These are phyloP conservation scores for Vigna angularis DNA, from an alignment of 306 rosid species.

Conservation along the genomic window DNA sequence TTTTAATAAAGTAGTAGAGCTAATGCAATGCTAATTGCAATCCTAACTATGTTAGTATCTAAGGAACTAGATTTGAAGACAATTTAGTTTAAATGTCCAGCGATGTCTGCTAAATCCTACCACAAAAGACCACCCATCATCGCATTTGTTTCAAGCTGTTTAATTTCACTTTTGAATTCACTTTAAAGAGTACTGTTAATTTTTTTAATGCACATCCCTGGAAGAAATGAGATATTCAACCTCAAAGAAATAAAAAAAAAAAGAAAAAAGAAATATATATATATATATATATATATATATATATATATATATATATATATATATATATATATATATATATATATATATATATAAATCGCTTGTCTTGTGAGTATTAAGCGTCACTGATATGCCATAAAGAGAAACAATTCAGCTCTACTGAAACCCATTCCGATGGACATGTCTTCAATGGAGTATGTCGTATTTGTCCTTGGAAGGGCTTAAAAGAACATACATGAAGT, in stretches of 20 bases:
- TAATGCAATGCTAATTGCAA: too few relatives aligned
- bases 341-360: background rate
- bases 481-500: constrained; percentile 6
- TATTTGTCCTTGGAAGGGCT: constrained; percentile 8
- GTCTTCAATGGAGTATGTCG: background rate
- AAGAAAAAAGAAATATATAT: too few relatives aligned
- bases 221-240: constrained; percentile 10
- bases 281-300: too few relatives aligned
- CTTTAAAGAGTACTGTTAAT: constrained; percentile 2
- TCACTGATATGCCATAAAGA: constrained; percentile 5
- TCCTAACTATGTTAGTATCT: background rate
- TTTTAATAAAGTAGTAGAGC: too few relatives aligned
- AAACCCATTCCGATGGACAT: constrained; percentile 12
- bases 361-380: constrained; percentile 10
- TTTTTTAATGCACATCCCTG: background rate
- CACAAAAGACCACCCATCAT: constrained; percentile 10
- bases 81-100: background rate
- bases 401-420: constrained; percentile 11
- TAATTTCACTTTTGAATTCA: constrained; percentile 15
- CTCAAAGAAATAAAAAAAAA: background rate
- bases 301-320: too few relatives aligned
- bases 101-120: constrained; percentile 20
- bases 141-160: constrained; percentile 23
- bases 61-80: constrained; percentile 32
- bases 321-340: too few relatives aligned